phyloP scores from a whole-genome alignment of 345 rosid species.

The Triadica sebifera region DNA sequence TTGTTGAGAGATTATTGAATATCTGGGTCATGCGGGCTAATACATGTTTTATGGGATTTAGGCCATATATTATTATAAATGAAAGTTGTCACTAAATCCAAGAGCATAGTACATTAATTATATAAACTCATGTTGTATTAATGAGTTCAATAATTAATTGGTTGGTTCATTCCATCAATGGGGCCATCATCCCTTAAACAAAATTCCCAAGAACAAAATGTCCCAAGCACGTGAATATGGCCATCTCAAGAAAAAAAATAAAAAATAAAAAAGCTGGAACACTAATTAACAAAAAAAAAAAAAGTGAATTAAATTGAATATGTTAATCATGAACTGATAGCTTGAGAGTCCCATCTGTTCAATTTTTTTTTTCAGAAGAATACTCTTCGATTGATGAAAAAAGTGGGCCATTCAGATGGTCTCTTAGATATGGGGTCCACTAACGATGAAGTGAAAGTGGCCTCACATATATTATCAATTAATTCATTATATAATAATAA shows the following conservation, averaged over 20 bases:
- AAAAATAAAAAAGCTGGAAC: slow-evolving; percentile 19
- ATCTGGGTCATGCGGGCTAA: too few relatives aligned
- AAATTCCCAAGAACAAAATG: slow-evolving; percentile 16
- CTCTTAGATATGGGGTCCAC: slow-evolving; percentile 12
- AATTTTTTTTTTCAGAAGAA: slow-evolving; percentile 20
- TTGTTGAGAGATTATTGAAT: too few relatives aligned
- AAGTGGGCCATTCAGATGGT: slow-evolving; percentile 13
- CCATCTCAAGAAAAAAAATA: slow-evolving; percentile 4
- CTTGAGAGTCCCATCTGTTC: slow-evolving; percentile 10
- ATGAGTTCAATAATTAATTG: slow-evolving; percentile 12
- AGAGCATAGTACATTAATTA: not conserved
- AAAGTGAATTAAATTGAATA: too few relatives aligned
- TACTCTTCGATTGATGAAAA: slow-evolving; percentile 8
- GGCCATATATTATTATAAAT: not conserved
- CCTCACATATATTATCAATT: slow-evolving; percentile 6
- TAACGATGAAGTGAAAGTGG: slow-evolving; percentile 17
- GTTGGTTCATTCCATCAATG: slow-evolving; percentile 9
- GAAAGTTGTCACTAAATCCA: slow-evolving; percentile 5
- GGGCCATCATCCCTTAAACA: slow-evolving; percentile 12
- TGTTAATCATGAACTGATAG: slow-evolving; percentile 4
- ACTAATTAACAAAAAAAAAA: not conserved
- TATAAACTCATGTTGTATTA: not conserved
- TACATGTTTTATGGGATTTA: too few relatives aligned
- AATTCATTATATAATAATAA: not conserved
- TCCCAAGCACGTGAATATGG: slow-evolving; percentile 26